Conservation (phyloP, 2,329 filamentous ascomycete species). For the Curvularia lunata region DNA sequence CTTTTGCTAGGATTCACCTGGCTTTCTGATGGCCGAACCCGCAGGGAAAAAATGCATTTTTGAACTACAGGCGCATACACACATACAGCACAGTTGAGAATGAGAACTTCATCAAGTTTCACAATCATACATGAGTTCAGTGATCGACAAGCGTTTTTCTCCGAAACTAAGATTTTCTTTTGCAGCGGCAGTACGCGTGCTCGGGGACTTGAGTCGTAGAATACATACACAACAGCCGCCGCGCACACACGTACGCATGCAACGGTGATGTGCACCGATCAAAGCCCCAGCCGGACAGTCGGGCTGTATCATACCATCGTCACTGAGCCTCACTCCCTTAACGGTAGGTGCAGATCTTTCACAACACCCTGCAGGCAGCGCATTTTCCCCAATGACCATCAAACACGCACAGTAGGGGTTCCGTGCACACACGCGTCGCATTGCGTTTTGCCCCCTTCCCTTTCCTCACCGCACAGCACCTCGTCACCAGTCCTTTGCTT, state of each 20-base stretch:
- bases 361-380: neutral
- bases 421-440: constrained; percentile 9
- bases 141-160: neutral
- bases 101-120: neutral
- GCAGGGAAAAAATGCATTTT: neutral
- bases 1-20: neutral
- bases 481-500: neutral
- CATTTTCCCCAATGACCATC: constrained; percentile 3
- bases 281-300: neutral
- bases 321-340: constrained; percentile 3
- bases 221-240: neutral
- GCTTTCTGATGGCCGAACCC: neutral
- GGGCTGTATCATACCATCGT: neutral
- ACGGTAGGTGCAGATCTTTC: neutral
- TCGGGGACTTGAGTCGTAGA: neutral
- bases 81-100: neutral
- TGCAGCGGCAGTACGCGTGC: constrained; percentile 1
- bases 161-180: neutral
- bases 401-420: neutral
- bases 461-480: neutral
- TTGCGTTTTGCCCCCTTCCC: constrained; percentile 1
- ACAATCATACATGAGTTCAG: too few species aligned
- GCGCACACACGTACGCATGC: neutral
- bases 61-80: neutral
- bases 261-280: neutral